Evolutionary conservation across 75 land plant genomes (phyloP), one percentile per base, ranked within the genome.

Genomic region (Pinus albicaulis): DNA sequence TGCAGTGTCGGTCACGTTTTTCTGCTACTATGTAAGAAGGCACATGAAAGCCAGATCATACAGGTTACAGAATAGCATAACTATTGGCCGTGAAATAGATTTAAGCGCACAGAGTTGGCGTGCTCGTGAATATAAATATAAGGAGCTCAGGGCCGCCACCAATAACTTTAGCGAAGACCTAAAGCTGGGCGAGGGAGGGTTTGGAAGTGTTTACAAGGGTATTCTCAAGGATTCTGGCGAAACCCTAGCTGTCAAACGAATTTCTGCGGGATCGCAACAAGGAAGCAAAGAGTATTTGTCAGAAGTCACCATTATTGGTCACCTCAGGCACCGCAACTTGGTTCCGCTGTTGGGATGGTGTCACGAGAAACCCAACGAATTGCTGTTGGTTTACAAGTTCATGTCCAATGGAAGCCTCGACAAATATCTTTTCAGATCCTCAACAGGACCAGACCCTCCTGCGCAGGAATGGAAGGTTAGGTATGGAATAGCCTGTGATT

Each of bases 241-340:
- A 24, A 25, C 34, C 1, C 74, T 80, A 4, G 79, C 82, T 2
- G 59, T 80, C 25, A 80, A 80, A 41, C 23, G 80, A 23, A 65
- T 76, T 10, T 52, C 72, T 0, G 14, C 55, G 0, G 79, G 65
- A 5, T 56, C 74, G 1, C 66, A 48, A 14, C 85, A 86, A 48
- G 86, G 88, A 14, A 63, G 19, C 58, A 72, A 55, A 4, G 86
- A 84, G 61, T 84, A 81, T 81, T 10, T 84, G 52, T 57, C 84
- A 0, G 86, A 84, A 72, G 58, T 84, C 15, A 31, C 79, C 31
- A 81, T 76, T 26, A 81, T 81, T 57, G 57, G 80, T 66, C 53
- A 62, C 69, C 85, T 84, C 59, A 34, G 84, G 38, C 86, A 84
- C 71, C 86, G 86, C n/a, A 81, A 81, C 60, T 58, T 83, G 17